Percentiles rank a stretch among this genome's conserved stretches.
These are phyloP conservation scores for Geoglossum glabrum DNA, from an alignment of 495 filamentous ascomycete species.

Conservation along the genomic window DNA sequence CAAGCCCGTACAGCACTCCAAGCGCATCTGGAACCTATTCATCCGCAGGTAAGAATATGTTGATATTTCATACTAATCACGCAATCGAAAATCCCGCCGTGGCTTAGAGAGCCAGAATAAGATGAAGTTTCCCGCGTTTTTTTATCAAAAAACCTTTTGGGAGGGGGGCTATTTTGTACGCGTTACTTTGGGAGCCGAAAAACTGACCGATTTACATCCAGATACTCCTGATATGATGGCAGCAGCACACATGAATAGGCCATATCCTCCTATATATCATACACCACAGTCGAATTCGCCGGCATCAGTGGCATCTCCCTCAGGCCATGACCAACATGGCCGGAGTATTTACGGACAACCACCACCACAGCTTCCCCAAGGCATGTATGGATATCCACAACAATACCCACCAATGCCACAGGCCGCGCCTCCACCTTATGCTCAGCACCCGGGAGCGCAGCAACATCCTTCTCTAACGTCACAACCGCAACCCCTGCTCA, in stretches of 20 bases:
- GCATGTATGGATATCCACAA: conserved; percentile 51
- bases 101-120: too few species aligned
- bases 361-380: conserved; percentile 49
- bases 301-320: conserved; percentile 82
- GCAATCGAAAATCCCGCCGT: neutral
- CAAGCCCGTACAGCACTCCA: conserved; percentile 50
- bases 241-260: conserved; percentile 65
- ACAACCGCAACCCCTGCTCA: conserved; percentile 32
- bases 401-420: conserved; percentile 57
- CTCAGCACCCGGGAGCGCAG: conserved; percentile 43
- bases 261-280: conserved; percentile 87
- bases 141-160: neutral
- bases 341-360: conserved; percentile 68
- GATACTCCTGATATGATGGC: conserved; percentile 88
- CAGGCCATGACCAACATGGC: conserved; percentile 68
- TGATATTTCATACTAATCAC: neutral
- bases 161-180: neutral
- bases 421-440: conserved; percentile 51
- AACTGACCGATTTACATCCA: conserved; percentile 17
- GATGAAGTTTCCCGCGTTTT: neutral
- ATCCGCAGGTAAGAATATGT: conserved; percentile 46
- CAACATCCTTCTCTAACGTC: conserved; percentile 44
- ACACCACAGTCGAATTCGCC: conserved; percentile 92
- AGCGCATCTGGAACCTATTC: conserved; percentile 51
- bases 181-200: neutral